A percentile compares a stretch with the other conserved stretches of the same genome.
Conservation (phyloP, 176 grass and related monocot genomes). For the Carex myosuroides region DNA sequence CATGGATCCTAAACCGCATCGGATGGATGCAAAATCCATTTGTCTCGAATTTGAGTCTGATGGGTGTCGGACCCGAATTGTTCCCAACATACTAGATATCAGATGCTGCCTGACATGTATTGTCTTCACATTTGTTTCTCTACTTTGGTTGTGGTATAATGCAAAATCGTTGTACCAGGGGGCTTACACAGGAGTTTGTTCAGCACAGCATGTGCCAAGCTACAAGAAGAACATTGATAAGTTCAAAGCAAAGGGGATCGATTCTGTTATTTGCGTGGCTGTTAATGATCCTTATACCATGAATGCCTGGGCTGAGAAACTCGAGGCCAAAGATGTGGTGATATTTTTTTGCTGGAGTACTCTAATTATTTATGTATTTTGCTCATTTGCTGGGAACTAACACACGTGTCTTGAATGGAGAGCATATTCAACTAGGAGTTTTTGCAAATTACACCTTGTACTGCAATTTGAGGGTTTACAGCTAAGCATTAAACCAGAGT, state of each 20-base stretch:
- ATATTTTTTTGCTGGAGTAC: neutral
- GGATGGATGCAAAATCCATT: too few relatives aligned
- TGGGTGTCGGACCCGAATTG: too few relatives aligned
- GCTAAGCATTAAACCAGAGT: neutral
- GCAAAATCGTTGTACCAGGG: slow-evolving; percentile 47
- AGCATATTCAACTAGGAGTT: neutral
- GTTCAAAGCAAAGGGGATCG: slow-evolving; percentile 79
- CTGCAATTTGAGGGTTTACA: neutral
- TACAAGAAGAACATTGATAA: slow-evolving; percentile 95
- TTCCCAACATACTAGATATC: neutral
- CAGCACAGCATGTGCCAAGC: slow-evolving; percentile 74
- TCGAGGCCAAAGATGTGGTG: slow-evolving; percentile 77
- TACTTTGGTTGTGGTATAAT: neutral
- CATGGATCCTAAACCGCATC: too few relatives aligned
- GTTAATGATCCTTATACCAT: slow-evolving; percentile 88
- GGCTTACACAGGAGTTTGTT: slow-evolving; percentile 87
- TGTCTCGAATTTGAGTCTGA: too few relatives aligned
- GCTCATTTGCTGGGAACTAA: neutral
- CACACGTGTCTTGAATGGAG: neutral
- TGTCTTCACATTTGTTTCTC: neutral
- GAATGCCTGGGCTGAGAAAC: slow-evolving; percentile 90
- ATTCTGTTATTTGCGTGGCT: slow-evolving; percentile 94
- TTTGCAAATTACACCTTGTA: neutral
- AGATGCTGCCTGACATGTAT: neutral
- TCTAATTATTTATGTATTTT: slow-evolving; percentile 17